A percentile compares a stretch with the other conserved stretches of the same genome.
Conservation (phyloP, 305 asterid genomes). For the Fraxinus greggii region DNA sequence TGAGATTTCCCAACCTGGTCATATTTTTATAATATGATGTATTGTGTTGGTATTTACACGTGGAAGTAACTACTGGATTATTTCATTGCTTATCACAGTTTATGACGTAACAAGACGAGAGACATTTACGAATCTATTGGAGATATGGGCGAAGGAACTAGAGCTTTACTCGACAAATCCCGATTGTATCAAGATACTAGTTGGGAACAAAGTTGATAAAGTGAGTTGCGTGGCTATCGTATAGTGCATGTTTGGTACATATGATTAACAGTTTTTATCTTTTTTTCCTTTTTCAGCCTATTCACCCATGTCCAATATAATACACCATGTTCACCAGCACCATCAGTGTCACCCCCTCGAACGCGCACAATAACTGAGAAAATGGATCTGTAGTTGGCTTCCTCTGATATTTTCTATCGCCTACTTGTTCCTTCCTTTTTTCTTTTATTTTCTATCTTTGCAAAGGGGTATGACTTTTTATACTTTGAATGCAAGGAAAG, state of each 20-base stretch:
- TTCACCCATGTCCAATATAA: not conserved
- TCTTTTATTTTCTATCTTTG: not conserved
- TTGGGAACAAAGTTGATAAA: conserved; percentile 88
- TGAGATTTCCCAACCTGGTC: not conserved
- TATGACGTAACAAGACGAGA: conserved; percentile 88
- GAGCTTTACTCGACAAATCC: conserved; percentile 70
- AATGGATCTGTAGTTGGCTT: not conserved
- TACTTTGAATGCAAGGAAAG: not conserved
- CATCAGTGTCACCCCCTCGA: not conserved
- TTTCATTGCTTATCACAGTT: conserved; percentile 32
- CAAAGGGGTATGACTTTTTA: not conserved
- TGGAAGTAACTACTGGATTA: not conserved
- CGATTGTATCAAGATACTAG: conserved; percentile 74
- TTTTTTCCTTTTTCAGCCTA: not conserved
- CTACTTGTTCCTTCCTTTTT: not conserved
- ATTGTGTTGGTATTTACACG: not conserved
- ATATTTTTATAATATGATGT: not conserved
- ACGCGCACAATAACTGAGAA: not conserved
- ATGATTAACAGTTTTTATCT: not conserved
- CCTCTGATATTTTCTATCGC: not conserved
- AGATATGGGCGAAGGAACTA: conserved; percentile 66
- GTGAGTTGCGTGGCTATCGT: conserved; percentile 38
- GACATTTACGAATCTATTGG: conserved; percentile 65
- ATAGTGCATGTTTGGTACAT: not conserved
- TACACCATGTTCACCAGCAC: not conserved